Base-by-base conservation (phyloP, 352 stramenopile genomes). In the Globisporangium spiculum region DNA sequence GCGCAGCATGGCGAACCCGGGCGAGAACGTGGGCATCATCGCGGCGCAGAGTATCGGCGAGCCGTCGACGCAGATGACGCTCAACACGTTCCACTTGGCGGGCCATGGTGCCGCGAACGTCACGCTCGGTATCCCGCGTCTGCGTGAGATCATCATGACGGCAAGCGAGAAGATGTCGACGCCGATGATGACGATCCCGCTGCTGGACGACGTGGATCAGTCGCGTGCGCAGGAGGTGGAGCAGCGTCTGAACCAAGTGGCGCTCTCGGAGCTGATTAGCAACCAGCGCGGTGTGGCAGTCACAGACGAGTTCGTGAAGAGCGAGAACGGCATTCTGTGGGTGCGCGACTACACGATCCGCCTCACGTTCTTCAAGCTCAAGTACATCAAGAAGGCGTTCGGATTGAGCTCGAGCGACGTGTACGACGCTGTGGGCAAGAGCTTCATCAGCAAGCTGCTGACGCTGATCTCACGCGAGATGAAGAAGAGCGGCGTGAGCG, bases 101-200 rank as follows among this genome's bases (percentile, higher is more conserved):
- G 98, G 98, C 54, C 94, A 98, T 75, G 97, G 98, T 75, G 98
- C 97, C 44, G 98, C 97, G 50, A 99, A 99, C 82, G 98, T 99
- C 52, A 99, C 98, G 34, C 85, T 99, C 50, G 97, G 98, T 75
- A 99, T 99, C 75, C 98, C 98, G 60, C 97, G 98, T 77, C 79
- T 99, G 74, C 89, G 98, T 73, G 98, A 99, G 87, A 99, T 99
- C 69, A 99, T 99, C 69, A 99, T 99, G 98, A 99, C 98, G 54
- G 98, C 98, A 34, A 98, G 94, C 50, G 88, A 91, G 68, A 94
- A 97, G 67, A 98, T 99, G 87, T 94, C 83, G 70, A 99, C 98
- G 71, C 98, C 98, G 66, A 98, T 98, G 65, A 99, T 99, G 97
- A 98, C 93, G 22, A 98, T 99, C 24, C 98, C 98, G 30, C 79